Conservation (phyloP, 768 basidiomycete genomes). For the Amylocystis lapponica region DNA sequence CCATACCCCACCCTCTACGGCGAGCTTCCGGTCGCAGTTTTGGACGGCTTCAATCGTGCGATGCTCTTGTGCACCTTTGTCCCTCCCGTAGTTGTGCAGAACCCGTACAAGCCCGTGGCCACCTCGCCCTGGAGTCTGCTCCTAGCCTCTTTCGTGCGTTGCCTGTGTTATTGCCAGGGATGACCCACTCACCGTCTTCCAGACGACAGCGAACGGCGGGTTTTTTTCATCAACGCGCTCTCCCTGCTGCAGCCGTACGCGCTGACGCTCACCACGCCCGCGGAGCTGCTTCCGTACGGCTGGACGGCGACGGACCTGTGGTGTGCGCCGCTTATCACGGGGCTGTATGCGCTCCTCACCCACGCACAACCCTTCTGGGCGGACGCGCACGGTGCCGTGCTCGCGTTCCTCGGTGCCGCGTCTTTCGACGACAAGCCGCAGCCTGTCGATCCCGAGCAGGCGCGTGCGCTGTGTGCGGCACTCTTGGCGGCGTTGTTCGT, state of each 20-base stretch:
- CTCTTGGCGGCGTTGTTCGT: constrained; percentile 58
- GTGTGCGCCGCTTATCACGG: constrained; percentile 76
- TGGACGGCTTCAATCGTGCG: constrained; percentile 79
- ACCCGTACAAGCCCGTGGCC: constrained; percentile 44
- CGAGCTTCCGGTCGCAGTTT: constrained; percentile 66
- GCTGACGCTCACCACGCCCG: constrained; percentile 64
- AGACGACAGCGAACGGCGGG: constrained; percentile 74
- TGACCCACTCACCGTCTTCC: too few species aligned
- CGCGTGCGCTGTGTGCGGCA: constrained; percentile 67
- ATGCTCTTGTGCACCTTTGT: constrained; percentile 74
- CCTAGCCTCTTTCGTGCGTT: constrained; percentile 61
- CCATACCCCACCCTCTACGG: constrained; percentile 45
- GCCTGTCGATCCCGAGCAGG: constrained; percentile 55
- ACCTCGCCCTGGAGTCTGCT: constrained; percentile 75
- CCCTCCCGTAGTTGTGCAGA: constrained; percentile 57
- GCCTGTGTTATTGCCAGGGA: too few species aligned
- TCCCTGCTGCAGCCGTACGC: constrained; percentile 71
- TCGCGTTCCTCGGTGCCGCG: constrained; percentile 40
- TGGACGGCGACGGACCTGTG: constrained; percentile 86
- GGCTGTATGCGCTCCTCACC: constrained; percentile 74
- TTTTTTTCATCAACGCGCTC: constrained; percentile 75
- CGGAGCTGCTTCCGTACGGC: constrained; percentile 75
- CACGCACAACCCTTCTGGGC: constrained; percentile 86
- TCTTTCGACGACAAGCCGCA: constrained; percentile 27
- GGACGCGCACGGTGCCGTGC: constrained; percentile 45